phyloP scores from a whole-genome alignment of 78 protist genomes.

The Guillardia theta region DNA sequence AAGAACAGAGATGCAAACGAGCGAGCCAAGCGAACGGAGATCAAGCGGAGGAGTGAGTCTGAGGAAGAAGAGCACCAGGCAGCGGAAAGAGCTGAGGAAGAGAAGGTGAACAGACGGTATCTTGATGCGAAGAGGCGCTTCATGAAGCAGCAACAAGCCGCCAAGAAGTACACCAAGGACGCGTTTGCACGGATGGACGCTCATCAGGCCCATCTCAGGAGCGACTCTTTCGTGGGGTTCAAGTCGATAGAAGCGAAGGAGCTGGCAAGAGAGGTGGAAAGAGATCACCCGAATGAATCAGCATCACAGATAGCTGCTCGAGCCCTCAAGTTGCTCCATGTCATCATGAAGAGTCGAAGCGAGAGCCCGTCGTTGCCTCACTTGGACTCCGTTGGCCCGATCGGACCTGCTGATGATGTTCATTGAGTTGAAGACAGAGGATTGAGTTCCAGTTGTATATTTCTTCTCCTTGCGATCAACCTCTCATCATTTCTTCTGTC shows the following conservation, averaged over 20 bases:
- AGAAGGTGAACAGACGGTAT: not conserved
- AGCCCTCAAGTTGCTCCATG: not conserved
- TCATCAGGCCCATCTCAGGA: not conserved
- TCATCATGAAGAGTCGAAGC: not conserved
- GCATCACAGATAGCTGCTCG: not conserved
- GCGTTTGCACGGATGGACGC: not conserved
- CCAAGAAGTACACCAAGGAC: not conserved
- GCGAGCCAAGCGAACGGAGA: not conserved
- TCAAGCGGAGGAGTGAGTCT: not conserved
- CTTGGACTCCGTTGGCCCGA: not conserved
- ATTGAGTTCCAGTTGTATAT: too few relatives aligned
- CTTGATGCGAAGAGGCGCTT: not conserved
- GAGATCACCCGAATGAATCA: not conserved
- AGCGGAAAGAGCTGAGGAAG: not conserved
- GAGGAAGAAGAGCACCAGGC: not conserved
- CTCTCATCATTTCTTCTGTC: too few relatives aligned
- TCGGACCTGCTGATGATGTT: too few relatives aligned
- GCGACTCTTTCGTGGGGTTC: not conserved
- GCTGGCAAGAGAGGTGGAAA: not conserved
- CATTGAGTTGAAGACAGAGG: too few relatives aligned
- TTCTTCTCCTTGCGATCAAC: too few relatives aligned
- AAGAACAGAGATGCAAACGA: not conserved
- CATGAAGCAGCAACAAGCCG: not conserved
- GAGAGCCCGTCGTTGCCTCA: not conserved
- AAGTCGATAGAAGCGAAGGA: not conserved